Conservation (phyloP, 2,329 filamentous ascomycete genomes). For the Hymenoscyphus scutula region DNA sequence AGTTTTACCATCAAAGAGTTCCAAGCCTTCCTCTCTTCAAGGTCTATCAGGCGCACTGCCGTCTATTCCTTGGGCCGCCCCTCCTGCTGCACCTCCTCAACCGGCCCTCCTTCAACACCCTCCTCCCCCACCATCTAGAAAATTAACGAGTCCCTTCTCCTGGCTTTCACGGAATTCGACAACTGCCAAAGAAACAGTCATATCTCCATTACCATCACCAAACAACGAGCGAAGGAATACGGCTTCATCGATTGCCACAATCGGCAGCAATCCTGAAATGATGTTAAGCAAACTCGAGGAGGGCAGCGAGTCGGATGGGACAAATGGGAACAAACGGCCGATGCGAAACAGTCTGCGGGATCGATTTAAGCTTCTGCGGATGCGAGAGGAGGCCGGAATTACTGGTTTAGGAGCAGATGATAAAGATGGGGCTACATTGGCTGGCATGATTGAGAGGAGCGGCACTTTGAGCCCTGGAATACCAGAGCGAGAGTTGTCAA, state of each 20-base stretch:
- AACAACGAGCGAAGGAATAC: slow-evolving; percentile 65
- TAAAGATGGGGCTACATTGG: slow-evolving; percentile 40
- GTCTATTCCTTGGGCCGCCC: slow-evolving; percentile 68
- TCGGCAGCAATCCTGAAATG: slow-evolving; percentile 79
- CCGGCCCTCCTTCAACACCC: slow-evolving; percentile 23
- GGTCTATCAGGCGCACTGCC: slow-evolving; percentile 72
- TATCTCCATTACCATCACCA: slow-evolving; percentile 45
- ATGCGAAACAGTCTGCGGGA: slow-evolving; percentile 68
- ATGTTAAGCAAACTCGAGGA: slow-evolving; percentile 76
- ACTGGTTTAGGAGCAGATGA: slow-evolving; percentile 50
- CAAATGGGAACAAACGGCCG: slow-evolving; percentile 45
- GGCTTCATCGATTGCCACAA: slow-evolving; percentile 72
- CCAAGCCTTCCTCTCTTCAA: slow-evolving; percentile 52
- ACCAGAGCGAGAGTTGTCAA: slow-evolving; percentile 32
- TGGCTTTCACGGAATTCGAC: slow-evolving; percentile 73
- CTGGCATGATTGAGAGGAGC: slow-evolving; percentile 42
- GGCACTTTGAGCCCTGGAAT: slow-evolving; percentile 45
- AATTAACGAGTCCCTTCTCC: slow-evolving; percentile 83
- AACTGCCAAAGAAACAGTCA: slow-evolving; percentile 51
- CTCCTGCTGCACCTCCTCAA: slow-evolving; percentile 39
- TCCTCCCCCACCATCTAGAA: slow-evolving; percentile 51
- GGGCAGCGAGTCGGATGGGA: slow-evolving; percentile 63
- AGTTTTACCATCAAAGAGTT: slow-evolving; percentile 28
- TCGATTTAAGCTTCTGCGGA: slow-evolving; percentile 72
- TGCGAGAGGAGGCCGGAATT: slow-evolving; percentile 69